Base-by-base conservation (phyloP, 1,284 basidiomycete species). In the Ustilago xerochloae region DNA sequence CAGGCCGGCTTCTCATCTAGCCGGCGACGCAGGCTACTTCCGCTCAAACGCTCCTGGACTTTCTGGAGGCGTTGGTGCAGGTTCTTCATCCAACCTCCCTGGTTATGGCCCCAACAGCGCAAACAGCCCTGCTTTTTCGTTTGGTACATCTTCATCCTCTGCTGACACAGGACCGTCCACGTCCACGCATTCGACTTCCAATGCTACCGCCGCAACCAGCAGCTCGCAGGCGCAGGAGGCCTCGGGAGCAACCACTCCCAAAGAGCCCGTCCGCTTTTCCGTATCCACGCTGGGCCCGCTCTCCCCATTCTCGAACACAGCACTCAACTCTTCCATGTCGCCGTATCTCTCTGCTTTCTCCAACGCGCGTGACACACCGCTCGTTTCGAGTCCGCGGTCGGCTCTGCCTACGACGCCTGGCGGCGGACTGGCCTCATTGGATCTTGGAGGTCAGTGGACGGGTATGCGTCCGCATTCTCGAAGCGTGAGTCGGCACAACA, bases 341-440 rank as follows among this genome's bases (percentile, higher is more conserved):
- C 81, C 81, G 6, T 83, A 83, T 18, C 71, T 81, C n/a, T 78
- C 75, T n/a, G 80, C 81, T 13, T 83, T 83, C 28, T 83, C 81
- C 18, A 81, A 81, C 39, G 81, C 81, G 2, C 74, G 81, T 26
- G 81, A 83, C 45, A 83, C 80, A 38, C 81, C 81, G 20, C 77
- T 76, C 49, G 73, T 77, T 30, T 77, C 81, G 22, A 80, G 77
- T 56, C 78, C 80, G 15, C 67, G 80, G 12, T 57, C 70, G 9
- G 48, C 62, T 8, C 6, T 67, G 33, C 66, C 72, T 2, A 59
- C 54, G 15, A 67, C 62, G 18, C 57, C 65, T 4, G 69, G 66
- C 13, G 70, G 70, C 3, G 59, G 70, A 5, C 38, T 73, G 15
- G 10, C 64, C 8, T 73, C 65, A 43, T 46, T 74, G 18, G 71